Evolutionary conservation across 257 asterid genomes (phyloP), one percentile per base, ranked within the genome.

Genomic region (Jasminum sambac): DNA sequence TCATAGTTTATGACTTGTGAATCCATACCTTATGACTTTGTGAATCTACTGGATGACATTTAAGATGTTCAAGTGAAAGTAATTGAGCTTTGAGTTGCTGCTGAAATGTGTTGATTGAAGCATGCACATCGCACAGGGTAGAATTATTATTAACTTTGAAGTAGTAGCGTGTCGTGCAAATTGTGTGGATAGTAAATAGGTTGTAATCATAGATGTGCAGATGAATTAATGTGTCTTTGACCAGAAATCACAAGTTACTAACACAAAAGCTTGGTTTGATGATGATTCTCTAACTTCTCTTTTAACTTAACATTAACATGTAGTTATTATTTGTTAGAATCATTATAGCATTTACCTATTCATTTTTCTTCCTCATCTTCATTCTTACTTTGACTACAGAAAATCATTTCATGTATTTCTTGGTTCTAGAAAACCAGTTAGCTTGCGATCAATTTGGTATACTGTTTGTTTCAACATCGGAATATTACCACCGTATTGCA

Each of bases 381-480:
- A 21, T 21, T 19, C 30, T 52, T 52, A 9, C 61, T 26, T 8
- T 19, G 61, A 10, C 61, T 52, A 52, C 36, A 30, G 36, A 8
- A 52, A 21, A 26, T 21, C 62, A 52, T 52, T 21, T 12, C 4
- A 52, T 52, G 14, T 14, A 19, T 55, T 55, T 5, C 10, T 26
- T 55, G 62, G 62, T 21, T 3, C 16, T 55, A 9, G 34, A 23
- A 55, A 55, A 55, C 14, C 16, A 11, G 0, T 21, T 23, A 23
- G 61, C 13, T 19, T 14, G 4, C 21, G 30, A 52, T 26, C 21
- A 21, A 2, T 19, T 21, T 52, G 30, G 13, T 23, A 21, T 21
- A 66, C 70, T 39, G 6, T 42, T 66, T 6, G 37, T 66, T 12
- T 66, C 13, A 38, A 23, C 37, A 38, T 48, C 63, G 48, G 50